Evolutionary conservation across 768 basidiomycete species (phyloP), one percentile per base, ranked within the genome.

Genomic region (Suillus ampliporus): DNA sequence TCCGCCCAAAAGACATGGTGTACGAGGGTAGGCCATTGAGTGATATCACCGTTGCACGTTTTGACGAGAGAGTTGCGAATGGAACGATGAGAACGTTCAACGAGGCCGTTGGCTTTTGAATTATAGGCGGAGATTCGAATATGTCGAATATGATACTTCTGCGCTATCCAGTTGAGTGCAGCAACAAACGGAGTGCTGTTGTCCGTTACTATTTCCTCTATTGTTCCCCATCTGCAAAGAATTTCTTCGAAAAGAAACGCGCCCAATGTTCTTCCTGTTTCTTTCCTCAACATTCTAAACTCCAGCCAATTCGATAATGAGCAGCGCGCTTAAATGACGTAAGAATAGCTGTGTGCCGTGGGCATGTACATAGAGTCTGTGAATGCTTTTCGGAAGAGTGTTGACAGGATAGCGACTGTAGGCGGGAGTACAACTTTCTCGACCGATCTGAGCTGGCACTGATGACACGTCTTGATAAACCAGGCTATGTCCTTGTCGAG

Each of bases 61-160:
- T 52, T 52, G 3, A 52, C 50, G 8, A 52, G 50, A 13, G 50
- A 52, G 50, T 52, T 8, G 23, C 23, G 50, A 23, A 52, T 52
- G 4, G 50, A 26, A 23, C 23, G 50, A 23, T 52, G 46, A 47
- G 46, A 47, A 7, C 46, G 23, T 23, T 47, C 23, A 23, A 47
- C 46, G 23, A 47, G 17, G 46, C 46, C 46, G 23, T 47, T 47
- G 17, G 46, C 46, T 23, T 47, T 72, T 0, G 77, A 81, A 57
- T 83, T 83, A 69, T 83, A 83, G 0, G 74, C 67, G 0, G 76
- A 79, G 3, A 83, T 80, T 0, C 70, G 63, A 17, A 83, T 82
- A 44, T 81, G 78, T 0, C 63, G 57, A 17, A 84, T 80, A 13
- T 62, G 58, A 54, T 78, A 79, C 34, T 65, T 68, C n/a, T 71